These are phyloP conservation scores for Sugiyamaella novakii DNA, from an alignment of 1,139 yeast genomes.

Conservation along the genomic window DNA sequence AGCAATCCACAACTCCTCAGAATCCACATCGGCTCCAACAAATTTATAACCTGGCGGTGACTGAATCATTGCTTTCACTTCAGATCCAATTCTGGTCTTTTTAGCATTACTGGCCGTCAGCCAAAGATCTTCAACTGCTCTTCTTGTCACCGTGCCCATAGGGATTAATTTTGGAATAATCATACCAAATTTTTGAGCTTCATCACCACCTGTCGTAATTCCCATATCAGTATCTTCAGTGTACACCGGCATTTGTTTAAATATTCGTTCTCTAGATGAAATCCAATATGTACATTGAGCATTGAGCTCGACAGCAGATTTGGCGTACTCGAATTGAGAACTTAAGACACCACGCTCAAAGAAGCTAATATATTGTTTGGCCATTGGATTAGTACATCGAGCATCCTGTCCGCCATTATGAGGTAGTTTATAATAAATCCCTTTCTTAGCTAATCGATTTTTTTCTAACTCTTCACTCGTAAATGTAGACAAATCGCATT, in stretches of 20 bases:
- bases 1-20: constrained; percentile 98
- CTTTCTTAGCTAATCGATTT: constrained; percentile 24
- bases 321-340: constrained; percentile 73
- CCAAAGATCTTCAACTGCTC: constrained; percentile 99
- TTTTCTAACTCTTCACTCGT: constrained; percentile 34
- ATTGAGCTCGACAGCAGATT: constrained; percentile 73
- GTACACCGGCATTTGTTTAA: constrained; percentile 81
- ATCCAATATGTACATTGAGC: constrained; percentile 91
- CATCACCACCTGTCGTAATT: constrained; percentile 32
- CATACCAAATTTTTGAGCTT: constrained; percentile 53
- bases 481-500: constrained; percentile 45
- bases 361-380: constrained; percentile 69
- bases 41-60: constrained; percentile 91
- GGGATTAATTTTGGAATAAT: constrained; percentile 82
- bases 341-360: constrained; percentile 75
- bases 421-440: constrained; percentile 67
- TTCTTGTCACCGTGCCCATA: constrained; percentile 95
- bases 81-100: constrained; percentile 83
- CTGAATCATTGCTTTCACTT: constrained; percentile 77
- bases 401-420: constrained; percentile 83
- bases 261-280: constrained; percentile 81
- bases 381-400: constrained; percentile 76
- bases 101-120: constrained; percentile 95
- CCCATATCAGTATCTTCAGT: constrained; percentile 40
- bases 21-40: constrained; percentile 96